Evolutionary conservation across 495 filamentous ascomycete species (phyloP).

Genomic region (Tuber brumale): DNA sequence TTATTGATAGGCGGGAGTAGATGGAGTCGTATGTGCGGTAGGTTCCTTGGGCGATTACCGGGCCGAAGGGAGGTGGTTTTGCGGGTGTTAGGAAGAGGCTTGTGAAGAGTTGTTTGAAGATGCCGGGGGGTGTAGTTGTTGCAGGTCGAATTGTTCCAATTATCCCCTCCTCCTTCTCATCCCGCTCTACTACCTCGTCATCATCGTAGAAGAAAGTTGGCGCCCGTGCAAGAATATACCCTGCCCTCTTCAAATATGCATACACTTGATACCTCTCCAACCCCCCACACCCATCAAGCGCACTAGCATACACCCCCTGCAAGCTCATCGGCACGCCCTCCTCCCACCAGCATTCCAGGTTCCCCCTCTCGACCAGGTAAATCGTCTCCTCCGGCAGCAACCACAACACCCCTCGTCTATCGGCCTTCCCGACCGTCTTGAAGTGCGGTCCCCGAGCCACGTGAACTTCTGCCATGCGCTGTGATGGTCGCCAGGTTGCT

Average conservation of each 20-base stretch:
- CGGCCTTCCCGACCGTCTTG: constrained; percentile 53
- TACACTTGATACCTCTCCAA: constrained; percentile 86
- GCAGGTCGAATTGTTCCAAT: constrained; percentile 11
- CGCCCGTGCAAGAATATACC: constrained; percentile 71
- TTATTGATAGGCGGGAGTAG: constrained; percentile 66
- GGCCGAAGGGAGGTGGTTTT: constrained; percentile 48
- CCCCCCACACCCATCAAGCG: constrained; percentile 61
- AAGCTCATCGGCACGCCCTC: constrained; percentile 73
- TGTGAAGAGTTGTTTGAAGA: constrained; percentile 26
- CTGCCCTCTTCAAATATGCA: constrained; percentile 69
- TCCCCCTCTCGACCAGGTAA: constrained; percentile 80
- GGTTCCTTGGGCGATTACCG: constrained; percentile 65
- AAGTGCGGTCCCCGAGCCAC: constrained; percentile 52
- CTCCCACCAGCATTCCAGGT: constrained; percentile 73
- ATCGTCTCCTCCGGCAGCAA: constrained; percentile 87
- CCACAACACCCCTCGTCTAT: constrained; percentile 60
- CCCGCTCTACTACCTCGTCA: not conserved
- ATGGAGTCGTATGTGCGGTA: constrained; percentile 75
- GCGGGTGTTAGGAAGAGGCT: constrained; percentile 24
- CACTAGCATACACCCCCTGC: constrained; percentile 72
- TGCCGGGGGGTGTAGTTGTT: constrained; percentile 1
- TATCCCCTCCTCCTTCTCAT: not conserved
- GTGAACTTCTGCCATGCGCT: constrained; percentile 43
- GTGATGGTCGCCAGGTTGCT: constrained; percentile 34
- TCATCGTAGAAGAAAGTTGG: constrained; percentile 49